Base-by-base conservation (phyloP, 2,329 filamentous ascomycete genomes). In the Acrocalymma vagum region DNA sequence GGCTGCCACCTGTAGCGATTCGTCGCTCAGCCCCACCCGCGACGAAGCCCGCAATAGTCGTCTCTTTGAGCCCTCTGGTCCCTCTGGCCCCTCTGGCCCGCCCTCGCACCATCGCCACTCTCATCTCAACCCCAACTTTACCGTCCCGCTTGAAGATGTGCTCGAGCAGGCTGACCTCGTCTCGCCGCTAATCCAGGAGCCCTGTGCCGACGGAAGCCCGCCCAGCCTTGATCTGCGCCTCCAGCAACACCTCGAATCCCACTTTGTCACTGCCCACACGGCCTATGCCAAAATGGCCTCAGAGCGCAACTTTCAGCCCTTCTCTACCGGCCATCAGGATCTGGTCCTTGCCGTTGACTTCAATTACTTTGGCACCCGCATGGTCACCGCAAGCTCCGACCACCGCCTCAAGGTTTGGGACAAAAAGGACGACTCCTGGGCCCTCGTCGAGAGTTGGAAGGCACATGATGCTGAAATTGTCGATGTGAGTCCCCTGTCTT, bases 401-500 rank as follows among this genome's bases (percentile, higher is more conserved):
- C 93, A 95, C 69, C 90, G 88, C 67, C 87, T 97, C 61, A 90
- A 92, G 65, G 88, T 96, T 49, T 96, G 93, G 80, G 90, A 93
- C 70, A 81, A 86, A 31, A 87, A 94, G 63, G 85, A 80, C 42
- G 78, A 85, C 53, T 84, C 84, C 27, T 96, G 91, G 90, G 80
- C 83, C 35, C 74, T 94, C 24, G 88, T 85, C 64, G 93, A 97
- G 72, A 90, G 84, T 41, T 96, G 92, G 90, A 84, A 82, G 31
- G 93, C 90, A 13, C 93, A 97, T 67, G 88, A 90, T 64, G 90
- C 90, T 33, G 91, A 96, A 71, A 87, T 97, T 48, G 78, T 91
- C 46, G 90, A 96, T 79, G 89, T 91, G 75, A 72, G 77, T 73
- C 27, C 37, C 29, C 41, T 38, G 33, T 9, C 24, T 40, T 44